Conservation (phyloP, 2,329 filamentous ascomycete species). For the Nakataea oryzae region DNA sequence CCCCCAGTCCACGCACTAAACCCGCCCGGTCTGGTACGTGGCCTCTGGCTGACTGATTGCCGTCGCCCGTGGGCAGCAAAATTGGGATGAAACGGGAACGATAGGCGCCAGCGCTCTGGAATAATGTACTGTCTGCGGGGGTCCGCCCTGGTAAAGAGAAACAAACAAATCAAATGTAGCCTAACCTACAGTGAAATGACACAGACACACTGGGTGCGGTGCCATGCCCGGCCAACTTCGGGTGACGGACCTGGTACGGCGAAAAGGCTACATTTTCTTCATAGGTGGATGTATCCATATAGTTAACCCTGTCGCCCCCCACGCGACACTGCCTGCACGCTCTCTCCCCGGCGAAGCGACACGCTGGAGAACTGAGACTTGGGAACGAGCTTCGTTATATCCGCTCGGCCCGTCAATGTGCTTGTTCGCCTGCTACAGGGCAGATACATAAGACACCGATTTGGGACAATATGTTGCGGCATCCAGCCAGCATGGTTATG, state of each 20-base stretch:
- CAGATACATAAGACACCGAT: too few relatives aligned
- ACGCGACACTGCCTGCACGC: background rate
- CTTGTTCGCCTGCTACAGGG: too few relatives aligned
- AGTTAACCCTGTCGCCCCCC: background rate
- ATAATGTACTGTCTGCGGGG: slow-evolving; percentile 1
- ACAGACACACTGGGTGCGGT: background rate
- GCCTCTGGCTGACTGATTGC: background rate
- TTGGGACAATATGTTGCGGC: too few relatives aligned
- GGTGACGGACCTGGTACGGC: background rate
- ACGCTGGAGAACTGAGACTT: too few relatives aligned
- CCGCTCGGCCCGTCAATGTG: background rate
- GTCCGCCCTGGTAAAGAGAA: background rate
- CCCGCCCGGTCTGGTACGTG: background rate
- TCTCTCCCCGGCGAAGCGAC: background rate
- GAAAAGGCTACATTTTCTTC: background rate
- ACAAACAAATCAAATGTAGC: slow-evolving; percentile 2
- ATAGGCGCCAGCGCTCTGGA: slow-evolving; percentile 1
- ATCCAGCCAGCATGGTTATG: too few relatives aligned
- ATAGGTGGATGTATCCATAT: background rate
- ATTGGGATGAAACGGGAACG: slow-evolving; percentile 9
- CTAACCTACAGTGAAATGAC: slow-evolving; percentile 3
- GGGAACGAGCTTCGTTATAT: background rate
- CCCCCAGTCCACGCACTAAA: background rate
- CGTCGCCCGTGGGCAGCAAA: background rate
- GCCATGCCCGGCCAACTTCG: background rate